A percentile compares a stretch with the other conserved stretches of the same genome.
Conservation (phyloP, 2,329 filamentous ascomycete genomes). For the Colletotrichum chrysophilum region DNA sequence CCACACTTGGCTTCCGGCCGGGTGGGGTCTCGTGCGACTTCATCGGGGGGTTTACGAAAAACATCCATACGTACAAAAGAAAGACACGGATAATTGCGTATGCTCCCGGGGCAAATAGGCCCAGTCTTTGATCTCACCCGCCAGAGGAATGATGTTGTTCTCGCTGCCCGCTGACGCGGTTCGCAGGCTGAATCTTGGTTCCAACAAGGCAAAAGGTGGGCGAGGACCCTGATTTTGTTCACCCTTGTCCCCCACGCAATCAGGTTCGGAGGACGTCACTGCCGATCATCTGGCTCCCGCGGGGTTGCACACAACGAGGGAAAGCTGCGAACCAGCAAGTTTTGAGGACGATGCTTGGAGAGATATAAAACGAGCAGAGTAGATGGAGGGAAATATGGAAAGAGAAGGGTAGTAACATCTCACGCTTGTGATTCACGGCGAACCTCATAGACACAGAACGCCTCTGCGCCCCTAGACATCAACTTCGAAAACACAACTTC, state of each 20-base stretch:
- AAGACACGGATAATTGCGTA: not conserved
- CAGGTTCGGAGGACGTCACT: conserved; percentile 12
- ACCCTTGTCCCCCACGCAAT: not conserved
- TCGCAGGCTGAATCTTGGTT: not conserved
- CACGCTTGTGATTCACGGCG: not conserved
- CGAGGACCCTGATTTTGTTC: conserved; percentile 13
- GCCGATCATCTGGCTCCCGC: not conserved
- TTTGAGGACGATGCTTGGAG: not conserved
- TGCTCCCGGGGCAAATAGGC: not conserved
- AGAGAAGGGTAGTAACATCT: not conserved
- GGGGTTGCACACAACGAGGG: not conserved
- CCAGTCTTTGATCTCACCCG: not conserved
- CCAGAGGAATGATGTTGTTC: not conserved
- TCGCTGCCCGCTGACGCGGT: conserved; percentile 7
- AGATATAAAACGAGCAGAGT: not conserved
- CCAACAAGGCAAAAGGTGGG: not conserved
- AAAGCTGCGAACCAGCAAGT: not conserved
- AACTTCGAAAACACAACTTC: not conserved
- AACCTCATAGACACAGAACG: not conserved
- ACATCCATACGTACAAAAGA: not conserved
- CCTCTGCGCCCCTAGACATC: not conserved
- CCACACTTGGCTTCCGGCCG: not conserved
- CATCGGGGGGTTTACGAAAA: not conserved
- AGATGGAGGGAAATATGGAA: not conserved
- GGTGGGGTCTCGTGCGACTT: not conserved